Percentiles rank a stretch among this genome's conserved stretches.
Evolutionary conservation across 306 rosid species (phyloP).

Genomic region (Ziziphus jujuba): DNA sequence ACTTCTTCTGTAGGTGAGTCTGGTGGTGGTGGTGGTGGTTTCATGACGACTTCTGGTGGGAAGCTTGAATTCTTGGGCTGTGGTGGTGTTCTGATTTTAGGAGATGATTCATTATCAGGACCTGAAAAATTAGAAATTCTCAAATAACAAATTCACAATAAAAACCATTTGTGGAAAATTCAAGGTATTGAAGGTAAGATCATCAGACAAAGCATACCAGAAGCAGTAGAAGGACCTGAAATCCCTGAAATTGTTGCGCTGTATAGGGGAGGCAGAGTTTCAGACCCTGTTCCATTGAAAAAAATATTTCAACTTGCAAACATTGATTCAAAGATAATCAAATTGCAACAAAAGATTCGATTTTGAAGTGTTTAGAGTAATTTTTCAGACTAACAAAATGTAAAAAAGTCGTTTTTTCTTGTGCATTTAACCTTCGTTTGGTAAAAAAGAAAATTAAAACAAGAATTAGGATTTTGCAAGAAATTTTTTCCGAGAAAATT

Average conservation of each 20-base stretch:
- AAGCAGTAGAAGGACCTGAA: slow-evolving; percentile 19
- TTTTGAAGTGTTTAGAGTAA: too few species aligned
- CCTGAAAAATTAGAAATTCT: slow-evolving; percentile 16
- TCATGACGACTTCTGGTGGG: not conserved
- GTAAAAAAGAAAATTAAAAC: not conserved
- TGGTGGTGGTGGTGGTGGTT: not conserved
- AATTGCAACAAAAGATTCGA: too few species aligned
- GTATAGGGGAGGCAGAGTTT: slow-evolving; percentile 51
- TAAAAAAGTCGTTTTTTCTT: not conserved
- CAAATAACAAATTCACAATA: not conserved
- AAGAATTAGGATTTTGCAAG: not conserved
- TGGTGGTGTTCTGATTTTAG: slow-evolving; percentile 2
- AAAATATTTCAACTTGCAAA: not conserved
- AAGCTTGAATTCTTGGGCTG: slow-evolving; percentile 1
- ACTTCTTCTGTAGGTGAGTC: too few species aligned
- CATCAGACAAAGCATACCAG: slow-evolving; percentile 16
- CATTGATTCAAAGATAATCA: too few species aligned
- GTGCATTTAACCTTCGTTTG: not conserved
- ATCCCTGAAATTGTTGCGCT: slow-evolving; percentile 27
- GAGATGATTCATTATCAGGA: slow-evolving; percentile 13
- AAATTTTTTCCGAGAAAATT: slow-evolving; percentile 5
- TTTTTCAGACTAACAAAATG: not conserved
- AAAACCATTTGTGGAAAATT: not conserved
- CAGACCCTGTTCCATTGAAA: slow-evolving; percentile 30
- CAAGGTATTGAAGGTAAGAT: not conserved